Evolutionary conservation across 306 rosid species (phyloP).

Genomic region (Begonia loranthoides): DNA sequence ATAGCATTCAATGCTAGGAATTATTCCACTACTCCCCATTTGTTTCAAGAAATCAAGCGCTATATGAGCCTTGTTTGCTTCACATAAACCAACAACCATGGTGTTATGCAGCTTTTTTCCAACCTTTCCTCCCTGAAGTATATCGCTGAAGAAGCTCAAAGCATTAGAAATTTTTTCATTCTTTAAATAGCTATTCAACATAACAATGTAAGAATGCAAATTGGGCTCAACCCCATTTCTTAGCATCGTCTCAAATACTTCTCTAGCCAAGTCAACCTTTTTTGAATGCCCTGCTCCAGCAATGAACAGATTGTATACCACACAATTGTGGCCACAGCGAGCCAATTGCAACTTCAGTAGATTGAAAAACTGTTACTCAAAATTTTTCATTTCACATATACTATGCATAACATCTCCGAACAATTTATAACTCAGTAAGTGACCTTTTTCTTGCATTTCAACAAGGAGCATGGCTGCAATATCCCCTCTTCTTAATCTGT

Average conservation of each 20-base stretch:
- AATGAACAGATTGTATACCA: conserved; percentile 31
- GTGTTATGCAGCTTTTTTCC: conserved; percentile 17
- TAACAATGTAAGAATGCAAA: conserved; percentile 17
- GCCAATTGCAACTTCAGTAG: too few species aligned
- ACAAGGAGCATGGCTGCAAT: conserved; percentile 60
- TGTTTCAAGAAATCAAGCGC: conserved; percentile 29
- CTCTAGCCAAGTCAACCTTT: conserved; percentile 42
- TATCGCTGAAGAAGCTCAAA: conserved; percentile 32
- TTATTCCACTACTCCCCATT: conserved; percentile 23
- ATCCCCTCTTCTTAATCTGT: conserved; percentile 34
- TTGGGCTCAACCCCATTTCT: conserved; percentile 31
- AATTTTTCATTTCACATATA: too few species aligned
- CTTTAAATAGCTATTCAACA: conserved; percentile 37
- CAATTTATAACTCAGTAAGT: conserved; percentile 13
- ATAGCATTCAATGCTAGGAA: conserved; percentile 47
- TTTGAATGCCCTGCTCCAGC: conserved; percentile 40
- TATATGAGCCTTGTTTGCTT: conserved; percentile 22
- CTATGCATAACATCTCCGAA: conserved; percentile 31
- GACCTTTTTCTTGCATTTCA: conserved; percentile 61
- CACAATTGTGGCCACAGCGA: conserved; percentile 10
- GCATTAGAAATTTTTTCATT: conserved; percentile 43
- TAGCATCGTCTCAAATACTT: conserved; percentile 47
- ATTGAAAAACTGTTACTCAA: too few species aligned
- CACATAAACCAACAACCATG: conserved; percentile 44
- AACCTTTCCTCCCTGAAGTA: conserved; percentile 19